Base-by-base conservation (phyloP, 2,329 filamentous ascomycete species). In the Botrytis tulipae region DNA sequence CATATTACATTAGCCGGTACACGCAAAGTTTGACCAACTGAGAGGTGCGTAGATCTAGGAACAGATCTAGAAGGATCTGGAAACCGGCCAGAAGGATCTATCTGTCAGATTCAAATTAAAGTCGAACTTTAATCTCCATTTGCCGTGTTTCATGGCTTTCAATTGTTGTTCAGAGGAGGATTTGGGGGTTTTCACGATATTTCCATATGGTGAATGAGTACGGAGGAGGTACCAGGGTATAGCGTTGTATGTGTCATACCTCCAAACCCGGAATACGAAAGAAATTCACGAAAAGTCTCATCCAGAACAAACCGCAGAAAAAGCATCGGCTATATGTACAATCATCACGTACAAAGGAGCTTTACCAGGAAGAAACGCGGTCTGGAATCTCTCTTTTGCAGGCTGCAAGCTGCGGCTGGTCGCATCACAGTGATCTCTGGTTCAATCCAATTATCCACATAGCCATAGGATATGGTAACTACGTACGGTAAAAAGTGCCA, bases 1-100 rank as follows among this genome's bases (percentile, higher is more conserved):
- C 35, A 65, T 4, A 59, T 62, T 37, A 42, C 35, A 40, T 40
- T 54, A 54, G 65, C 65, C 65, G 48, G 48, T 32, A 68, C 65
- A 40, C 20, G 22, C 48, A n/a, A 46, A 37, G 61, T 67, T 48
- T 72, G 61, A 67, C 29, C 44, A 72, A n/a, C 61, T 48, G 46
- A 57, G 40, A 35, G 37, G 46, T 72, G 46, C 16, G 46, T 37
- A 35, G 57, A 70, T 70, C 37, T 67, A 66, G 37, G 40, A 48
- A 40, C 48, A 67, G 70, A 72, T 59, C 61, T 67, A 67, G 40
- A 67, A 72, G 70, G 70, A 59, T 67, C 59, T 67, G 37, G 37
- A 72, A 66, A 67, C 35, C 20, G 40, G 35, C 40, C 54, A 48
- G 68, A 70, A 61, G 35, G 35, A 68, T 68, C 44, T 29, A 20